Evolutionary conservation across 139 green algal genomes (phyloP).

Genomic region (Chlorella sorokiniana): DNA sequence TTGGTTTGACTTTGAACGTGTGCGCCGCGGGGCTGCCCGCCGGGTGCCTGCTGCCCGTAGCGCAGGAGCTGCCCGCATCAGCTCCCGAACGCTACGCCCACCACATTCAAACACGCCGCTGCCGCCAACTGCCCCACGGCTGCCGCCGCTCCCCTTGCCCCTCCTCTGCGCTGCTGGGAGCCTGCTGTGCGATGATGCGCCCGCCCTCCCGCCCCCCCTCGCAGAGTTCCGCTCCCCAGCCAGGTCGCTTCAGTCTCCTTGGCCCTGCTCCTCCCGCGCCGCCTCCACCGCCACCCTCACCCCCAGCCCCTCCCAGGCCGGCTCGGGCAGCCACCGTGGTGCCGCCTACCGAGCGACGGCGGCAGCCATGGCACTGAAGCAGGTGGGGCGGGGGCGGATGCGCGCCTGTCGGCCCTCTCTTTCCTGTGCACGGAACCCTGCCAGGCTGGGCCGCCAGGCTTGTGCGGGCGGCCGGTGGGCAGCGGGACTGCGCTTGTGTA

Average conservation of each 20-base stretch:
- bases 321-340: background rate
- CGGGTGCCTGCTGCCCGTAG: too few relatives aligned
- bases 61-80: too few relatives aligned
- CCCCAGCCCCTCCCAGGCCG: slow-evolving; percentile 6
- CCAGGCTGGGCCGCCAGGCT: too few relatives aligned
- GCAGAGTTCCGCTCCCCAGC: slow-evolving; percentile 26
- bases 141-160: background rate
- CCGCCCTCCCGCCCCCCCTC: background rate
- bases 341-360: slow-evolving; percentile 5
- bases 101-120: too few relatives aligned
- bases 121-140: too few relatives aligned
- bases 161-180: background rate
- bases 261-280: background rate
- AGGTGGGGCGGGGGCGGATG: background rate
- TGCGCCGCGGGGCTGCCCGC: too few relatives aligned
- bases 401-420: background rate
- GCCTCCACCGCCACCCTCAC: background rate
- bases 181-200: background rate
- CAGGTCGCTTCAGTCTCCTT: slow-evolving; percentile 10
- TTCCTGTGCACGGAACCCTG: background rate
- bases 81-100: too few relatives aligned
- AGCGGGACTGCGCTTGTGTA: too few relatives aligned
- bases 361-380: background rate
- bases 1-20: too few relatives aligned
- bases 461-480: too few relatives aligned